These are phyloP conservation scores for Chaetomium sp. DNA, from an alignment of 2,329 filamentous ascomycete species.

Conservation along the genomic window DNA sequence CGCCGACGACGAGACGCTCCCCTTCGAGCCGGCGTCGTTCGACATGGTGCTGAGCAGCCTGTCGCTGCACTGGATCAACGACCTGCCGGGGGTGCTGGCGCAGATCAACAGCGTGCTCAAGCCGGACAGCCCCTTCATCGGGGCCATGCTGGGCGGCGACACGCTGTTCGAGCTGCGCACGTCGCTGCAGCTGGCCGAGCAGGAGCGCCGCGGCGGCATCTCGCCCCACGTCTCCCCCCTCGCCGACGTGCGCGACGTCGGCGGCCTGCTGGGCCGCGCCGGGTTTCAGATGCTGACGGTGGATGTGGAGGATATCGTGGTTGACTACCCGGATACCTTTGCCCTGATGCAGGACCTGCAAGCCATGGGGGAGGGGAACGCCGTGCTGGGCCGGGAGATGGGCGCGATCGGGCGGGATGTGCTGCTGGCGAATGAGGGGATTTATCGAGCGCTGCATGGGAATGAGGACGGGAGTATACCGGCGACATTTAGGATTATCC, in stretches of 20 bases:
- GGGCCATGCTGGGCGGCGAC: slow-evolving; percentile 95
- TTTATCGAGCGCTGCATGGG: slow-evolving; percentile 85
- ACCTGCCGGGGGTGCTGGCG: slow-evolving; percentile 79
- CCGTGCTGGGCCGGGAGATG: slow-evolving; percentile 80
- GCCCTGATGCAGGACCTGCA: slow-evolving; percentile 92
- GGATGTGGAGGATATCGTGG: slow-evolving; percentile 94
- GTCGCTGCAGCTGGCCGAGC: slow-evolving; percentile 87
- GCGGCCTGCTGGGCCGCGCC: slow-evolving; percentile 80
- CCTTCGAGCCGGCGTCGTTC: slow-evolving; percentile 75
- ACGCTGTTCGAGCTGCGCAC: slow-evolving; percentile 92
- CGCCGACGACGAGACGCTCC: slow-evolving; percentile 71
- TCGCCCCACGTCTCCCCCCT: slow-evolving; percentile 88
- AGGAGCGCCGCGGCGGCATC: slow-evolving; percentile 88
- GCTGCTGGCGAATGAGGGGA: slow-evolving; percentile 80
- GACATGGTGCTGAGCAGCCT: slow-evolving; percentile 88
- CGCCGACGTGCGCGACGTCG: slow-evolving; percentile 88
- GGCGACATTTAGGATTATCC: slow-evolving; percentile 92
- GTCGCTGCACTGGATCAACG: slow-evolving; percentile 96
- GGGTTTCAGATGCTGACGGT: slow-evolving; percentile 96
- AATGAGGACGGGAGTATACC: slow-evolving; percentile 77
- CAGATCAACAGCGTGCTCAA: slow-evolving; percentile 88
- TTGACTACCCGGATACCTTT: slow-evolving; percentile 89
- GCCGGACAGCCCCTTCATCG: slow-evolving; percentile 88
- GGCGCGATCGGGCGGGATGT: slow-evolving; percentile 79
- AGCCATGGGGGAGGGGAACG: slow-evolving; percentile 94